These are phyloP conservation scores for Fusarium citri DNA, from an alignment of 2,329 filamentous ascomycete species.

Conservation along the genomic window DNA sequence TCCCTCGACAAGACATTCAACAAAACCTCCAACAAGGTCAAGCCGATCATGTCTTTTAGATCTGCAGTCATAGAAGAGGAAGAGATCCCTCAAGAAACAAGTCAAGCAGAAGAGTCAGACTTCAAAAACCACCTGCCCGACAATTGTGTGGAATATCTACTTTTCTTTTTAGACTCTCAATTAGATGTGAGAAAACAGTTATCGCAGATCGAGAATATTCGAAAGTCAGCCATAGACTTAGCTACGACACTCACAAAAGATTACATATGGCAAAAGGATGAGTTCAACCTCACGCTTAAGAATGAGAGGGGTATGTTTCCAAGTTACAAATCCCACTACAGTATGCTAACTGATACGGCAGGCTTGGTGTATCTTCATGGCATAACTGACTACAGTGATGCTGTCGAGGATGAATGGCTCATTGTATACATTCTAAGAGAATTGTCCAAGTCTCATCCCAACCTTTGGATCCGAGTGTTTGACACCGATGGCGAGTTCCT, in stretches of 20 bases:
- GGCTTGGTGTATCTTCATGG: slow-evolving; percentile 76
- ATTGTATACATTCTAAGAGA: slow-evolving; percentile 90
- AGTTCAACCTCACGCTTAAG: slow-evolving; percentile 76
- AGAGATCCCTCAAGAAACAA: not conserved
- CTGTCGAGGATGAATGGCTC: slow-evolving; percentile 97
- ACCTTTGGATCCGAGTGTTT: slow-evolving; percentile 83
- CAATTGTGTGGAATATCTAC: slow-evolving; percentile 85
- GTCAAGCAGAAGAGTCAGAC: slow-evolving; percentile 3
- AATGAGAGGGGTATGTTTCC: slow-evolving; percentile 64
- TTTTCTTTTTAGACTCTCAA: slow-evolving; percentile 75
- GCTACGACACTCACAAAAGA: slow-evolving; percentile 74
- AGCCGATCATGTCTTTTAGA: slow-evolving; percentile 19
- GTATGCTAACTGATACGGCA: slow-evolving; percentile 37
- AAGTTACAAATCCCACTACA: slow-evolving; percentile 1
- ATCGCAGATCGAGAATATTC: slow-evolving; percentile 75
- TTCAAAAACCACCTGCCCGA: slow-evolving; percentile 68
- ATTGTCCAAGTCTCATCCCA: slow-evolving; percentile 76
- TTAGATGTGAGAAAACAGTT: slow-evolving; percentile 68
- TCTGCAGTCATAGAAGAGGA: slow-evolving; percentile 12
- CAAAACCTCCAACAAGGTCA: not conserved
- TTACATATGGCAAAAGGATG: slow-evolving; percentile 95
- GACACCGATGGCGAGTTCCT: slow-evolving; percentile 97
- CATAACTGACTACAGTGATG: slow-evolving; percentile 89
- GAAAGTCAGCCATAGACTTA: slow-evolving; percentile 75
- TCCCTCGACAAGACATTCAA: not conserved